Evolutionary conservation across 768 basidiomycete species (phyloP).

Genomic region (Lanmaoa pseudosensibilis): DNA sequence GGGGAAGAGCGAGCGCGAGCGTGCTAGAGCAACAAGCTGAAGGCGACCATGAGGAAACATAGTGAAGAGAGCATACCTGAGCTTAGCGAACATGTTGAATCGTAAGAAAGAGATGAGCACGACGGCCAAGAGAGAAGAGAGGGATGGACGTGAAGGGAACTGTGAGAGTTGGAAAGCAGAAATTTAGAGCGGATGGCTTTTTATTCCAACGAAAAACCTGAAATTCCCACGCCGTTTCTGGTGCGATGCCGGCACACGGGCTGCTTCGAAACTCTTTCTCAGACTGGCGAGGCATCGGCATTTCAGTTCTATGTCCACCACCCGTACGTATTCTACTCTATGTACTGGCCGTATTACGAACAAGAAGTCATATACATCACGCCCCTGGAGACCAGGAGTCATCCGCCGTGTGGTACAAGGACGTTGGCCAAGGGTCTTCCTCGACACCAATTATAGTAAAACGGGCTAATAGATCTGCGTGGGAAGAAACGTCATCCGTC

Average conservation of each 20-base stretch:
- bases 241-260: conserved; percentile 22
- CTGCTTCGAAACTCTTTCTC: conserved; percentile 16
- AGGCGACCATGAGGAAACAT: neutral
- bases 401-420: neutral
- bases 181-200: conserved; percentile 8
- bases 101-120: conserved; percentile 10
- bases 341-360: neutral
- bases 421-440: neutral
- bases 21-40: conserved; percentile 29
- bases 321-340: conserved; percentile 12
- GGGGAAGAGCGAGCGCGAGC: conserved; percentile 46
- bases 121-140: conserved; percentile 3
- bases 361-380: neutral
- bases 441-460: conserved; percentile 2
- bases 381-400: conserved; percentile 11
- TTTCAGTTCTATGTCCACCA: conserved; percentile 14
- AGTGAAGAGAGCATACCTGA: conserved; percentile 37
- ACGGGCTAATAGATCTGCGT: conserved; percentile 34
- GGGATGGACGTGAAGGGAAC: conserved; percentile 21
- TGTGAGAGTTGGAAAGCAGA: conserved; percentile 5
- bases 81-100: conserved; percentile 50
- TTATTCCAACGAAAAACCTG: conserved; percentile 21
- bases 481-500: conserved; percentile 14
- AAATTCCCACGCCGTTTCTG: conserved; percentile 23
- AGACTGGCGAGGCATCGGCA: neutral